These are phyloP conservation scores for Phytophthora gonapodyides DNA, from an alignment of 352 stramenopile species.

Conservation along the genomic window DNA sequence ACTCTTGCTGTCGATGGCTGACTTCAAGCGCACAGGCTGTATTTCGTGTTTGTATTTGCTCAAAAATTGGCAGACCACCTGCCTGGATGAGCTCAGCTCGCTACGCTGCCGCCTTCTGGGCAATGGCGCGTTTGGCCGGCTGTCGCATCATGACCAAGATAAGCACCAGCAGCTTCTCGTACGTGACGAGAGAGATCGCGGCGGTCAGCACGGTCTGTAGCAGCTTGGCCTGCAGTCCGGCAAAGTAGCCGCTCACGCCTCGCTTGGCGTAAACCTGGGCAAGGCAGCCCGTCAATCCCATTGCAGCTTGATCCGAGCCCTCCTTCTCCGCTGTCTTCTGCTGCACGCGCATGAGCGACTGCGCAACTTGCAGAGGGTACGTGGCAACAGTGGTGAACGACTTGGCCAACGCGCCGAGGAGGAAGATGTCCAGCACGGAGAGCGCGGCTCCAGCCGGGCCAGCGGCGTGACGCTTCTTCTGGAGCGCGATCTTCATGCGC, in stretches of 20 bases:
- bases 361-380: constrained; percentile 94
- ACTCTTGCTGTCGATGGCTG: background rate
- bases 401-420: constrained; percentile 92
- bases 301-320: background rate
- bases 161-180: constrained; percentile 89
- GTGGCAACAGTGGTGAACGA: constrained; percentile 92
- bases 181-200: constrained; percentile 93
- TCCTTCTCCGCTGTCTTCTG: constrained; percentile 35
- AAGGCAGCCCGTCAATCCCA: constrained; percentile 45
- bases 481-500: constrained; percentile 83
- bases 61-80: constrained; percentile 20
- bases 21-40: constrained; percentile 15
- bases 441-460: constrained; percentile 38
- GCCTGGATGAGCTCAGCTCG: constrained; percentile 5
- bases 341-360: constrained; percentile 89
- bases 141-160: constrained; percentile 63
- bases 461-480: constrained; percentile 40
- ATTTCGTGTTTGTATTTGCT: constrained; percentile 8
- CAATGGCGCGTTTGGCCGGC: constrained; percentile 33
- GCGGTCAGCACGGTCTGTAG: constrained; percentile 94
- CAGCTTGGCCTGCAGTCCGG: constrained; percentile 93
- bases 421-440: constrained; percentile 87
- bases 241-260: constrained; percentile 85
- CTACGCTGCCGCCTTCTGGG: constrained; percentile 50
- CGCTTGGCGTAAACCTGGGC: constrained; percentile 66